A percentile compares a stretch with the other conserved stretches of the same genome.
Conservation (phyloP, 192 early-diverging fungal genomes). For the Phycomyces nitens region DNA sequence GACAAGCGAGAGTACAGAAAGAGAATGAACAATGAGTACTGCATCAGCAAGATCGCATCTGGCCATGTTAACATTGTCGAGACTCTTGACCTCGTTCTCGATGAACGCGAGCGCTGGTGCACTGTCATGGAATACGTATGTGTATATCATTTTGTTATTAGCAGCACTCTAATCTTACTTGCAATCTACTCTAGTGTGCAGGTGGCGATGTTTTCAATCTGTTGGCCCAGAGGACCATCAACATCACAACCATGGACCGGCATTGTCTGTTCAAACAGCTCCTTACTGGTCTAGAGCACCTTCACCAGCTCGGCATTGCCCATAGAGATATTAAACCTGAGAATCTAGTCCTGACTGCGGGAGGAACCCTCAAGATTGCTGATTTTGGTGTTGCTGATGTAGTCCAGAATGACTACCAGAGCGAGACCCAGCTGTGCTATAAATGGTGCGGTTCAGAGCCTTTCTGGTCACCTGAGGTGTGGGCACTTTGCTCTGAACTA, state of each 20-base stretch:
- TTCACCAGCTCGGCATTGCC: conserved; percentile 93
- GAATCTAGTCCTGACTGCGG: conserved; percentile 81
- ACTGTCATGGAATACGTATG: conserved; percentile 70
- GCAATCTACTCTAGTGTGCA: too few species aligned
- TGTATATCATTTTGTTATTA: too few species aligned
- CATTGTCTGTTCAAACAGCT: conserved; percentile 96
- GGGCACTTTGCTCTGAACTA: conserved; percentile 49
- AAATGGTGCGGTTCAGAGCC: conserved; percentile 94
- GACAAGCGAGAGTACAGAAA: conserved; percentile 93
- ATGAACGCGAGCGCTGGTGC: conserved; percentile 83
- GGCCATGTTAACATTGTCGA: conserved; percentile 90
- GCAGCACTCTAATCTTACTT: too few species aligned
- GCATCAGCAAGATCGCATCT: conserved; percentile 87
- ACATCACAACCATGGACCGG: conserved; percentile 65
- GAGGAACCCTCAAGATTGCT: conserved; percentile 87
- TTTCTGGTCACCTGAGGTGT: conserved; percentile 95
- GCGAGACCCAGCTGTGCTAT: conserved; percentile 67
- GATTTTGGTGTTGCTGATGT: conserved; percentile 98
- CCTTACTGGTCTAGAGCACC: conserved; percentile 82
- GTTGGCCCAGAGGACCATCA: conserved; percentile 76
- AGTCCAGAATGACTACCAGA: conserved; percentile 83
- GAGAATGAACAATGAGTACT: conserved; percentile 94
- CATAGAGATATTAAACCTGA: conserved; percentile 85
- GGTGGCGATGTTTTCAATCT: conserved; percentile 91
- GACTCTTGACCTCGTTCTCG: conserved; percentile 94